Evolutionary conservation across 1,139 yeast species (phyloP).

Genomic region (Keqinozyma sinolaborantium): DNA sequence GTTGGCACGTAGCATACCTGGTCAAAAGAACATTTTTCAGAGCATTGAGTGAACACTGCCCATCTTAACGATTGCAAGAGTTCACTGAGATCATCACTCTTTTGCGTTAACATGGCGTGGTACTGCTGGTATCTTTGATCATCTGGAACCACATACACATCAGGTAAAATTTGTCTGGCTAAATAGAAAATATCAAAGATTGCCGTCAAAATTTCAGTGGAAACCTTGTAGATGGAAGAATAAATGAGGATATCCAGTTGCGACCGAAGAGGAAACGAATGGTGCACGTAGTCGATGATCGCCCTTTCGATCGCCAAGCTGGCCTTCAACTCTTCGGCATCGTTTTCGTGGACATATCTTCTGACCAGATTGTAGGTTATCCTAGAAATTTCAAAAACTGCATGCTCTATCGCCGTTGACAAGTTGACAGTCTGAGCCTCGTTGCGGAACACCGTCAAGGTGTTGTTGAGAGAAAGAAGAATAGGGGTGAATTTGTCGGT

Average conservation of each 20-base stretch:
- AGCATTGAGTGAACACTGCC: slow-evolving; percentile 41
- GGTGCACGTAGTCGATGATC: slow-evolving; percentile 42
- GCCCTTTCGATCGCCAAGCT: slow-evolving; percentile 25
- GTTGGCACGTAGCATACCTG: slow-evolving; percentile 53
- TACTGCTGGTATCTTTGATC: slow-evolving; percentile 3
- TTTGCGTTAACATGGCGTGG: slow-evolving; percentile 1
- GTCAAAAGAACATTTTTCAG: slow-evolving; percentile 33
- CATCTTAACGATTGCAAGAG: slow-evolving; percentile 21
- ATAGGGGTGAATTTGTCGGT: slow-evolving; percentile 48
- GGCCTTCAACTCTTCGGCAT: slow-evolving; percentile 10
- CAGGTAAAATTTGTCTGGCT: slow-evolving; percentile 19
- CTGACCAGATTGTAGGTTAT: slow-evolving; percentile 28
- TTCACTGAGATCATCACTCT: slow-evolving; percentile 1
- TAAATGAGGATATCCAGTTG: slow-evolving; percentile 42
- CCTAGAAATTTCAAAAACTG: slow-evolving; percentile 7
- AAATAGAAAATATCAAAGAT: slow-evolving; percentile 30
- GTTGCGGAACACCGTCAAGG: slow-evolving; percentile 12
- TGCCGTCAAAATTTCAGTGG: slow-evolving; percentile 23
- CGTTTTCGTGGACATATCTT: slow-evolving; percentile 24
- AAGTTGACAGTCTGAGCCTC: slow-evolving; percentile 5
- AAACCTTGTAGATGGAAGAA: slow-evolving; percentile 40
- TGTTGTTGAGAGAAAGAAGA: slow-evolving; percentile 32
- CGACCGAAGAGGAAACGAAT: slow-evolving; percentile 28
- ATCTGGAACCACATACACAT: slow-evolving; percentile 11
- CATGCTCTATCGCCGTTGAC: slow-evolving; percentile 2